Evolutionary conservation across 805 yeast genomes (phyloP).

Genomic region (Peterozyma toletana): DNA sequence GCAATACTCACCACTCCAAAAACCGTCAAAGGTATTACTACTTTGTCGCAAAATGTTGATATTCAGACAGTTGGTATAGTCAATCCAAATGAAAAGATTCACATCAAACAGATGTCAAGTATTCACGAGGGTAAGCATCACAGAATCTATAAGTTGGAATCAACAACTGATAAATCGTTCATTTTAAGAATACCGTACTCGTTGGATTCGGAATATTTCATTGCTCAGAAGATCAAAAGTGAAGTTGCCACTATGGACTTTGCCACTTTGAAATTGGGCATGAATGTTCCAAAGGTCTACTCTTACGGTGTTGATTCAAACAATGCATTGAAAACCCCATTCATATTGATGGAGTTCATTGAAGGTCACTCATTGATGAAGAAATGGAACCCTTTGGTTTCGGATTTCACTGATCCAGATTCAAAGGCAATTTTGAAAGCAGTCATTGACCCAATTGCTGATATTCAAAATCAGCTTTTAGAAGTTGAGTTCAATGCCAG

Average conservation of each 20-base stretch:
- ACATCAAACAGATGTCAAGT: constrained; percentile 68
- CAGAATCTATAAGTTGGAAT: constrained; percentile 68
- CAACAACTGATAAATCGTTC: constrained; percentile 54
- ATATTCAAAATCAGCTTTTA: constrained; percentile 50
- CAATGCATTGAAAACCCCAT: constrained; percentile 68
- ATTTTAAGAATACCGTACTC: constrained; percentile 84
- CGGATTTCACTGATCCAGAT: constrained; percentile 45
- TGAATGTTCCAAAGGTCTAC: constrained; percentile 68
- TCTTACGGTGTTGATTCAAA: constrained; percentile 55
- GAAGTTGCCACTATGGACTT: constrained; percentile 96
- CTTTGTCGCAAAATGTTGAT: constrained; percentile 41
- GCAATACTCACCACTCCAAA: constrained; percentile 18
- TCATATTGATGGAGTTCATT: constrained; percentile 71
- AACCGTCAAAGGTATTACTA: constrained; percentile 3
- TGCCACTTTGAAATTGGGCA: constrained; percentile 51
- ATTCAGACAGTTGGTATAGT: constrained; percentile 34
- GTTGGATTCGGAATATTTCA: constrained; percentile 57
- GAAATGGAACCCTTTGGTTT: constrained; percentile 79
- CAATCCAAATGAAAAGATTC: constrained; percentile 34
- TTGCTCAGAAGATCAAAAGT: constrained; percentile 64
- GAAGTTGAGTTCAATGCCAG: constrained; percentile 56
- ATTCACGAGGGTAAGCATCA: constrained; percentile 94
- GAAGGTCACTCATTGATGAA: constrained; percentile 82
- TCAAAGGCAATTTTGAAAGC: constrained; percentile 42
- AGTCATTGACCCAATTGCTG: constrained; percentile 70